These are phyloP conservation scores for Lithocarpus polystachyus DNA, from an alignment of 306 rosid genomes.

Conservation along the genomic window DNA sequence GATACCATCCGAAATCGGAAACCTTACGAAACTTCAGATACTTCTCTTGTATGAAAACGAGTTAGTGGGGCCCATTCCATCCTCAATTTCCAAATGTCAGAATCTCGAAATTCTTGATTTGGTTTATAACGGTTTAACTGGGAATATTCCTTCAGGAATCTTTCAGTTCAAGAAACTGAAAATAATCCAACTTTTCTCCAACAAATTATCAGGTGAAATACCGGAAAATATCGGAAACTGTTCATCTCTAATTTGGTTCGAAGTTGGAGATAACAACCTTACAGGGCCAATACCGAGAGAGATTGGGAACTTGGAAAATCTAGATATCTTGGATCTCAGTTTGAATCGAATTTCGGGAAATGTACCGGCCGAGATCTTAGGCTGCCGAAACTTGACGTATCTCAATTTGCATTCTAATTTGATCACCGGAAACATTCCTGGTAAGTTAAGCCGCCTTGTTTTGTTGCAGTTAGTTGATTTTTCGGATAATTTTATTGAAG, in stretches of 20 bases:
- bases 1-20: conserved; percentile 47
- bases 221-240: conserved; percentile 71
- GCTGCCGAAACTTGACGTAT: too few species aligned
- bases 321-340: fast-evolving
- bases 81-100: conserved; percentile 58
- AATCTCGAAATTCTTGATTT: conserved; percentile 73
- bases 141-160: conserved; percentile 63
- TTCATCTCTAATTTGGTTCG: conserved; percentile 63
- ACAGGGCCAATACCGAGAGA: too few species aligned
- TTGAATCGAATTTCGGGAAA: too few species aligned
- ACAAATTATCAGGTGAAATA: conserved; percentile 63
- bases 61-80: conserved; percentile 77
- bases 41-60: conserved; percentile 70
- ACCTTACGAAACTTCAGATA: conserved; percentile 50
- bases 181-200: conserved; percentile 62
- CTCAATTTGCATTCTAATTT: too few species aligned
- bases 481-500: too few species aligned
- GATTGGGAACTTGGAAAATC: too few species aligned
- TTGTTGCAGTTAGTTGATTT: too few species aligned
- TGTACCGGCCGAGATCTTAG: too few species aligned
- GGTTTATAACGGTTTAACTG: conserved; percentile 64
- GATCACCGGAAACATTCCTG: too few species aligned
- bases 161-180: conserved; percentile 64
- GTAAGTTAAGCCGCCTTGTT: too few species aligned
- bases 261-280: too few species aligned